Evolutionary conservation across 345 rosid genomes (phyloP).

Genomic region (Hirschfeldia incana): DNA sequence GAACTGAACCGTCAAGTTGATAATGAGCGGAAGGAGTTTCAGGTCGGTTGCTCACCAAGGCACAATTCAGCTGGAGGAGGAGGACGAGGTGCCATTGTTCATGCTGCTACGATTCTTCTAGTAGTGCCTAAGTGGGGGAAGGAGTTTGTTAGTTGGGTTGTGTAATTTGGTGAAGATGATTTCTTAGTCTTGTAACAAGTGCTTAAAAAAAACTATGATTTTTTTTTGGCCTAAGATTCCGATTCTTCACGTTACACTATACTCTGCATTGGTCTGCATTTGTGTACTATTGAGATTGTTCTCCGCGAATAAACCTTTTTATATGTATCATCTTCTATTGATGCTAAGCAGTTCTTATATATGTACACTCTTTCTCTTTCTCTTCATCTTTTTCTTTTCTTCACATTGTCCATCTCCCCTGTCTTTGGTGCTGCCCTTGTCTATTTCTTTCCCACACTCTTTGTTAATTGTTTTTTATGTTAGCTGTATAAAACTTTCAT

Average conservation of each 20-base stretch:
- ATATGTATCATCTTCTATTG: not conserved
- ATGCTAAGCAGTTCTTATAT: not conserved
- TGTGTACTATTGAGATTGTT: too few species aligned
- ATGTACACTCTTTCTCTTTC: too few species aligned
- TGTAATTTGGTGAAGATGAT: conserved; percentile 36
- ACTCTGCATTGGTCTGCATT: too few species aligned
- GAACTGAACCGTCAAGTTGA: too few species aligned
- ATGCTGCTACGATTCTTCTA: conserved; percentile 15
- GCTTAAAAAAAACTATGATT: conserved; percentile 7
- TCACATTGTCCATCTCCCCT: conserved; percentile 35
- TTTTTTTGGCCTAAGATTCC: not conserved
- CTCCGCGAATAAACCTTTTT: too few species aligned
- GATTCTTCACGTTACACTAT: not conserved
- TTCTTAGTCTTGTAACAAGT: conserved; percentile 16
- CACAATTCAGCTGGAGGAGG: too few species aligned
- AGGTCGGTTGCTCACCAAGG: too few species aligned
- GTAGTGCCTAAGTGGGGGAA: not conserved
- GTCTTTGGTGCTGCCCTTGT: conserved; percentile 40
- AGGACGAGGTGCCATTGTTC: not conserved
- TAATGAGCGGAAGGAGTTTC: too few species aligned
- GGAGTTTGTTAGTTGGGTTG: conserved; percentile 13
- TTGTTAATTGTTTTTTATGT: conserved; percentile 17
- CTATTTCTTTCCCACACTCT: conserved; percentile 9
- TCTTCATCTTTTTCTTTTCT: conserved; percentile 20
- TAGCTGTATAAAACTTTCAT: conserved; percentile 31